Conservation (phyloP, 257 asterid species). For the Solanum chiquidenum region DNA sequence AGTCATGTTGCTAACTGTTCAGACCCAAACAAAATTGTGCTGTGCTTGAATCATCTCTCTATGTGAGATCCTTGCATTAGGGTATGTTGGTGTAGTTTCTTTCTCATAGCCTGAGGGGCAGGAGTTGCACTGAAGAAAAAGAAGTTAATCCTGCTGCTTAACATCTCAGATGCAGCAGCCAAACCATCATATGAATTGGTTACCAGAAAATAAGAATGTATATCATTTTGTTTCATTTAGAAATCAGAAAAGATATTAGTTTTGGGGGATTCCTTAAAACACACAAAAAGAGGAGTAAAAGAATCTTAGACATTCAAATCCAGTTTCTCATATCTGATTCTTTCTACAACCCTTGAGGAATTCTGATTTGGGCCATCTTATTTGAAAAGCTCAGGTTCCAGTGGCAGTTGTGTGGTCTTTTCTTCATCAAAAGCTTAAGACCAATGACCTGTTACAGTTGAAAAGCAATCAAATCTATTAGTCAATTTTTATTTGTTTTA, state of each 20-base stretch:
- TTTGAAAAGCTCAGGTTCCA: not conserved
- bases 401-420: not conserved
- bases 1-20: not conserved
- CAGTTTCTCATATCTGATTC: not conserved
- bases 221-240: not conserved
- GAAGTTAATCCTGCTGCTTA: not conserved
- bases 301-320: not conserved
- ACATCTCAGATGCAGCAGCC: not conserved
- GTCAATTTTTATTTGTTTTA: not conserved
- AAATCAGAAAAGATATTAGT: not conserved
- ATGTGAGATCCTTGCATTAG: not conserved
- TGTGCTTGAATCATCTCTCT: not conserved
- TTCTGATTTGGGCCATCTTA: not conserved
- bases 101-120: not conserved
- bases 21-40: not conserved
- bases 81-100: not conserved
- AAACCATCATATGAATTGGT: not conserved
- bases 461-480: not conserved
- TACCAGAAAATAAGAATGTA: not conserved
- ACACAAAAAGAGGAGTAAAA: not conserved
- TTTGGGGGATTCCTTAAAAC: not conserved
- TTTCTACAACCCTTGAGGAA: not conserved
- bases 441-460: not conserved
- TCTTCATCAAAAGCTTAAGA: not conserved
- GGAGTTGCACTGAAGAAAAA: not conserved